Conservation (phyloP, 1,284 basidiomycete species). For the Tylopilus orsonianus region DNA sequence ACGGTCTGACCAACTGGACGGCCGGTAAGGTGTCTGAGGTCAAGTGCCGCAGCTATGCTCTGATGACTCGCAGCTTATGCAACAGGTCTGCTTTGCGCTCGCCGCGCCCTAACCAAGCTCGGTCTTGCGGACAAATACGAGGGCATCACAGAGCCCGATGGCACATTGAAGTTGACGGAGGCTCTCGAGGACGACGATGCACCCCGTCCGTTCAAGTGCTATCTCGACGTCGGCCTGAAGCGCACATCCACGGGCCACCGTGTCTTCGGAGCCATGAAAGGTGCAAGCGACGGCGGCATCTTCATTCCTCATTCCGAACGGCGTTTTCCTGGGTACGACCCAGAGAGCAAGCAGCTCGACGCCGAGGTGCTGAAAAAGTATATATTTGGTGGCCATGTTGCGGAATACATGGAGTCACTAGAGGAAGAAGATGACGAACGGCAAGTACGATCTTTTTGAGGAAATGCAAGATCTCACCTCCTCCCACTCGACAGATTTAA, state of each 20-base stretch:
- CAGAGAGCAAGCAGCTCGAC: constrained; percentile 92
- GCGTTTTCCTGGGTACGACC: constrained; percentile 98
- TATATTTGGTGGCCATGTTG: constrained; percentile 97
- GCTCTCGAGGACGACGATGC: constrained; percentile 88
- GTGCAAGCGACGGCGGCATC: constrained; percentile 97
- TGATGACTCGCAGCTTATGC: constrained; percentile 74
- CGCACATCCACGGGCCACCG: constrained; percentile 98
- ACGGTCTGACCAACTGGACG: constrained; percentile 99
- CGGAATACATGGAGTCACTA: constrained; percentile 99
- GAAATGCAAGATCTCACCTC: constrained; percentile 5
- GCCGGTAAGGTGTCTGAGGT: constrained; percentile 56
- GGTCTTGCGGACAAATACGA: constrained; percentile 99
- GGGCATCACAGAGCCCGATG: constrained; percentile 92
- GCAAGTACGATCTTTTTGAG: constrained; percentile 36
- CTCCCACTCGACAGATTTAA: constrained; percentile 72
- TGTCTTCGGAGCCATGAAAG: constrained; percentile 99
- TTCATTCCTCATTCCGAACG: constrained; percentile 98
- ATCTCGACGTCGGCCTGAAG: constrained; percentile 98
- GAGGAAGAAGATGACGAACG: constrained; percentile 99
- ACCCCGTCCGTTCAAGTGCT: constrained; percentile 97
- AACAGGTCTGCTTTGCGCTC: constrained; percentile 93
- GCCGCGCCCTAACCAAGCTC: constrained; percentile 93
- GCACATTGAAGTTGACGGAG: constrained; percentile 82
- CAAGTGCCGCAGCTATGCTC: not conserved
- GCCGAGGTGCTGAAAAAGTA: constrained; percentile 96